Conservation (phyloP, 2,329 filamentous ascomycete species). For the Neofusicoccum laricinum region DNA sequence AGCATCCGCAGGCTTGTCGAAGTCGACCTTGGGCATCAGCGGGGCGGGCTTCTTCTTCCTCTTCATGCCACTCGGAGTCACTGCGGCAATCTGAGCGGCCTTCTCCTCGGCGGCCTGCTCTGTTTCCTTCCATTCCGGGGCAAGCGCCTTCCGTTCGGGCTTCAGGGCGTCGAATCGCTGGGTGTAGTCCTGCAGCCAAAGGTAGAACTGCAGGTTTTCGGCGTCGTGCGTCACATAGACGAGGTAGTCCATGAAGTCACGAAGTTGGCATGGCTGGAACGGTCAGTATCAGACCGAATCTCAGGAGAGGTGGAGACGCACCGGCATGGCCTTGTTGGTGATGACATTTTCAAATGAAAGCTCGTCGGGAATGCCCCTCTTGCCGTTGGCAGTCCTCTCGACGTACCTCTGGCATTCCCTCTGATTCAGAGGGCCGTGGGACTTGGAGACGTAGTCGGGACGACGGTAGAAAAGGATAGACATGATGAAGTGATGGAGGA, state of each 20-base stretch:
- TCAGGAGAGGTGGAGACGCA: constrained; percentile 44
- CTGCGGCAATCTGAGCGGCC: constrained; percentile 37
- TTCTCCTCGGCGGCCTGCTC: constrained; percentile 53
- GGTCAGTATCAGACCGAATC: not conserved
- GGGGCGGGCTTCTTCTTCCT: constrained; percentile 32
- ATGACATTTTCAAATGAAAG: constrained; percentile 75
- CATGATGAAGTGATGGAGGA: constrained; percentile 12
- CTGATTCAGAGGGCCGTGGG: constrained; percentile 15
- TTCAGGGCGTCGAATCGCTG: constrained; percentile 55
- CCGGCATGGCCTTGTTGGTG: constrained; percentile 69
- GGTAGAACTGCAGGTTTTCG: constrained; percentile 70
- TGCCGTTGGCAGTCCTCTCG: constrained; percentile 15
- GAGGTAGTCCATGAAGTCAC: constrained; percentile 84
- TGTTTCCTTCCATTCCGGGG: constrained; percentile 66
- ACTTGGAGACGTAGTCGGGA: constrained; percentile 16
- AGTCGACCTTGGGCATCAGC: constrained; percentile 14
- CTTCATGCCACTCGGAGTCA: not conserved
- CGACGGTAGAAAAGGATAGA: constrained; percentile 21
- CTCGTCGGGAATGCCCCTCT: constrained; percentile 63
- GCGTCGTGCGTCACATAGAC: constrained; percentile 75
- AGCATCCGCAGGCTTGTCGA: constrained; percentile 14
- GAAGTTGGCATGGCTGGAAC: constrained; percentile 67
- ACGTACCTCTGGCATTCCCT: constrained; percentile 19
- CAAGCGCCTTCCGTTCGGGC: constrained; percentile 54
- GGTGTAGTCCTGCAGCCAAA: constrained; percentile 60